Conservation (phyloP, 495 filamentous ascomycete genomes). For the Penicillium verhagenii region DNA sequence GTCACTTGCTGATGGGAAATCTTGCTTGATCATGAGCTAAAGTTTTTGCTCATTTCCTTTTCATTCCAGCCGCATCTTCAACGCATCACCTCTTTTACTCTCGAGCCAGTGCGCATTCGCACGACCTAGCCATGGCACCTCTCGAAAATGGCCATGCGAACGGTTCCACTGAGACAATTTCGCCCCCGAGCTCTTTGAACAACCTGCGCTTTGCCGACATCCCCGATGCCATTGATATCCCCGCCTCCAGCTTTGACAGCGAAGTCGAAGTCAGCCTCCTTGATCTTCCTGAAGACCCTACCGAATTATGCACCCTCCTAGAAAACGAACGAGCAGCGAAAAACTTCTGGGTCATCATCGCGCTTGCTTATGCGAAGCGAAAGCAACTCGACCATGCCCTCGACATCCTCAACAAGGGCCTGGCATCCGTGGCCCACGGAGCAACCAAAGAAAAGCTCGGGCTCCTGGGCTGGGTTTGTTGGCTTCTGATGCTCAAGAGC, state of each 20-base stretch:
- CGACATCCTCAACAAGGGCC: slow-evolving; percentile 83
- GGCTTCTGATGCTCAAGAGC: slow-evolving; percentile 90
- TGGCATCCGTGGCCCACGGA: slow-evolving; percentile 67
- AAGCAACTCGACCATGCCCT: slow-evolving; percentile 89
- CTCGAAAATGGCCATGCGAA: slow-evolving; percentile 55
- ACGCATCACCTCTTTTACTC: slow-evolving; percentile 2
- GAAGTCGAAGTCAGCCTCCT: slow-evolving; percentile 93
- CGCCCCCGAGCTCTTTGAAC: slow-evolving; percentile 19
- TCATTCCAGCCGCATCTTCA: slow-evolving; percentile 14
- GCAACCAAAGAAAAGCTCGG: slow-evolving; percentile 81
- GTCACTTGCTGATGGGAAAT: slow-evolving; percentile 14
- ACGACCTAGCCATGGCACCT: slow-evolving; percentile 56
- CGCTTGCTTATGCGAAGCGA: slow-evolving; percentile 96
- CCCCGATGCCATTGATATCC: slow-evolving; percentile 84
- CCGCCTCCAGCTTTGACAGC: slow-evolving; percentile 74
- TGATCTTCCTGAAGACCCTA: slow-evolving; percentile 89
- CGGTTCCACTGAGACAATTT: slow-evolving; percentile 38
- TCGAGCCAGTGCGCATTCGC: slow-evolving; percentile 5
- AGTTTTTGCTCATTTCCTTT: slow-evolving; percentile 12
- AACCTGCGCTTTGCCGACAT: slow-evolving; percentile 80
- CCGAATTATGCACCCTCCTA: slow-evolving; percentile 88
- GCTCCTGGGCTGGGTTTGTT: slow-evolving; percentile 80
- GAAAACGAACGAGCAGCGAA: slow-evolving; percentile 88
- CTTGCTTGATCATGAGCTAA: slow-evolving; percentile 41
- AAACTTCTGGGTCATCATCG: slow-evolving; percentile 92